phyloP scores from a whole-genome alignment of 352 stramenopile genomes.

The Pythium myriotylum region DNA sequence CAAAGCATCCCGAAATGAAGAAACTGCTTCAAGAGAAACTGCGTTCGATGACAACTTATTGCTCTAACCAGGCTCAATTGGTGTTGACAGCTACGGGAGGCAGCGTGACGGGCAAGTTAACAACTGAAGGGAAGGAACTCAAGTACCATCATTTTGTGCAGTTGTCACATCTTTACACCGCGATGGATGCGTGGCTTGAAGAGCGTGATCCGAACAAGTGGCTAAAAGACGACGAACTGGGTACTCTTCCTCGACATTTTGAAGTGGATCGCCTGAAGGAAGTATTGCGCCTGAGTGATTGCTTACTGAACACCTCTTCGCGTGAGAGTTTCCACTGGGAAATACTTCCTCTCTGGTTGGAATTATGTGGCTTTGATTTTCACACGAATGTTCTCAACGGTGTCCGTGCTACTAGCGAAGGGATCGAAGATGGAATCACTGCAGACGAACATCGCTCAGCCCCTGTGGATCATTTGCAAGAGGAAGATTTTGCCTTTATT shows the following conservation, averaged over 20 bases:
- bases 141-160: slow-evolving; percentile 36
- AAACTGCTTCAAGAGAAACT: slow-evolving; percentile 37
- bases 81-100: slow-evolving; percentile 25
- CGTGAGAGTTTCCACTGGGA: slow-evolving; percentile 46
- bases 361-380: slow-evolving; percentile 75
- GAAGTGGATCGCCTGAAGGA: slow-evolving; percentile 70
- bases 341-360: slow-evolving; percentile 60
- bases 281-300: slow-evolving; percentile 69
- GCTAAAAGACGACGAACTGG: slow-evolving; percentile 73
- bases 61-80: slow-evolving; percentile 35
- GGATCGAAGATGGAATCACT: slow-evolving; percentile 7
- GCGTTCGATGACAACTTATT: slow-evolving; percentile 33
- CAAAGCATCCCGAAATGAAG: slow-evolving; percentile 25
- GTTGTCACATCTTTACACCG: slow-evolving; percentile 50
- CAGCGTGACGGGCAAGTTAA: slow-evolving; percentile 22
- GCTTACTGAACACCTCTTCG: slow-evolving; percentile 37
- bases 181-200: slow-evolving; percentile 88
- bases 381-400: slow-evolving; percentile 29
- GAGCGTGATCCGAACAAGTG: slow-evolving; percentile 78
- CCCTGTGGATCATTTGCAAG: slow-evolving; percentile 32
- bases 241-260: slow-evolving; percentile 73
- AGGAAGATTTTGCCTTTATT: slow-evolving; percentile 82
- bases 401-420: neutral
- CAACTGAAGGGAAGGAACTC: slow-evolving; percentile 32
- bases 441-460: neutral